Percentiles rank a stretch among this genome's conserved stretches.
Conservation (phyloP, 2,329 filamentous ascomycete genomes). For the Xylaria multiplex region DNA sequence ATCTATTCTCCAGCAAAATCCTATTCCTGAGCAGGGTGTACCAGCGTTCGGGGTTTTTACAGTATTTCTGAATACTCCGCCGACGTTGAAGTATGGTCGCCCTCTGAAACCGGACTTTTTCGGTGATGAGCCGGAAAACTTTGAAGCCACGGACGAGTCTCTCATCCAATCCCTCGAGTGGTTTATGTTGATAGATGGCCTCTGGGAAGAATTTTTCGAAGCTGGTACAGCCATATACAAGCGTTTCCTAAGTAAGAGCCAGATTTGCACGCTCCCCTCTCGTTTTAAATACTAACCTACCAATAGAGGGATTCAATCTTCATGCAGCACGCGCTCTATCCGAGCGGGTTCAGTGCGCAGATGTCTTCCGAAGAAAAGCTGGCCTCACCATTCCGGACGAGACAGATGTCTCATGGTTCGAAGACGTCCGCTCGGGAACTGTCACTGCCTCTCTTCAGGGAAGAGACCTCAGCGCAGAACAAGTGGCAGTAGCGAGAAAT, state of each 20-base stretch:
- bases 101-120: slow-evolving; percentile 78
- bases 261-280: background rate
- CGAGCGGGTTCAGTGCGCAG: slow-evolving; percentile 60
- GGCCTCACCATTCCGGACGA: slow-evolving; percentile 50
- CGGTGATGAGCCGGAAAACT: slow-evolving; percentile 64
- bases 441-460: slow-evolving; percentile 47
- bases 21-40: slow-evolving; percentile 49
- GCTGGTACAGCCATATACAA: slow-evolving; percentile 80
- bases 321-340: slow-evolving; percentile 65
- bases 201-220: slow-evolving; percentile 76
- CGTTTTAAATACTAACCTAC: slow-evolving; percentile 22
- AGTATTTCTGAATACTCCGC: slow-evolving; percentile 59
- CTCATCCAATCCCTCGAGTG: slow-evolving; percentile 86
- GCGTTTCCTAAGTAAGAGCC: slow-evolving; percentile 79
- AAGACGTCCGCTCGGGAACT: slow-evolving; percentile 43
- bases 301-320: slow-evolving; percentile 60
- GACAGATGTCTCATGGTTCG: slow-evolving; percentile 48
- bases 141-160: slow-evolving; percentile 71
- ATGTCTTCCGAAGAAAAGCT: slow-evolving; percentile 56
- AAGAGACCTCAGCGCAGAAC: slow-evolving; percentile 52
- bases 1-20: slow-evolving; percentile 62
- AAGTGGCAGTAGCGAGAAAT: slow-evolving; percentile 65
- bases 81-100: slow-evolving; percentile 68
- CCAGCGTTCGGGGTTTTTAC: slow-evolving; percentile 59
- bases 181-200: slow-evolving; percentile 78